Conservation (phyloP, 768 basidiomycete genomes). For the Strobilomyces echinocephalus region DNA sequence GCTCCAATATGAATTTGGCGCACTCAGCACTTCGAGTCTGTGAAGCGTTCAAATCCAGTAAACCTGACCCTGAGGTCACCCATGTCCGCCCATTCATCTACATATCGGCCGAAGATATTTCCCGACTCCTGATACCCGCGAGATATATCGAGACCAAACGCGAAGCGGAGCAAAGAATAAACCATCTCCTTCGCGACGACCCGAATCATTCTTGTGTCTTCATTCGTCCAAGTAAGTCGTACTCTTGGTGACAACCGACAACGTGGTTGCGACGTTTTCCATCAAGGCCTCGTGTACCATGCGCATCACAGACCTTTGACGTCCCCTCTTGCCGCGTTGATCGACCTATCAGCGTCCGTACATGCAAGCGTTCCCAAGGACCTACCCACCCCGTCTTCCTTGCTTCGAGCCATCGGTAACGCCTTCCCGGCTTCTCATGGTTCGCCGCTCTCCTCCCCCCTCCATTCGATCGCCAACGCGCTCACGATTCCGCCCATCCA, state of each 20-base stretch:
- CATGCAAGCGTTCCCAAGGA: conserved; percentile 55
- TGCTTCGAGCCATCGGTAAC: conserved; percentile 52
- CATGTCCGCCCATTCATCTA: conserved; percentile 74
- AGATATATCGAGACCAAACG: conserved; percentile 94
- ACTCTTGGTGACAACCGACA: conserved; percentile 6
- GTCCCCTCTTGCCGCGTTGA: conserved; percentile 75
- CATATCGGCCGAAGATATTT: conserved; percentile 86
- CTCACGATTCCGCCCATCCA: conserved; percentile 88
- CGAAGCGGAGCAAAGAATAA: conserved; percentile 75
- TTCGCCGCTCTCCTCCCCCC: conserved; percentile 39
- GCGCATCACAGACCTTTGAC: conserved; percentile 89
- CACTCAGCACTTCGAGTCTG: conserved; percentile 68
- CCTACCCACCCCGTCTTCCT: conserved; percentile 59
- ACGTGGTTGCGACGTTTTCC: conserved; percentile 11
- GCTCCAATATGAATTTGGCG: conserved; percentile 9
- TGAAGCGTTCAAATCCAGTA: conserved; percentile 61
- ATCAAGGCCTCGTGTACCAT: conserved; percentile 88
- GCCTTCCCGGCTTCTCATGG: conserved; percentile 29
- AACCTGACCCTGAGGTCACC: conserved; percentile 28
- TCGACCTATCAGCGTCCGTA: conserved; percentile 74
- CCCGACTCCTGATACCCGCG: conserved; percentile 77
- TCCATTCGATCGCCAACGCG: conserved; percentile 71
- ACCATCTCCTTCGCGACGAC: conserved; percentile 41
- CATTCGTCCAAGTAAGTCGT: conserved; percentile 78
- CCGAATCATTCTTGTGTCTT: conserved; percentile 64